Conservation (phyloP, 2,329 filamentous ascomycete genomes). For the Emericellopsis atlantica region DNA sequence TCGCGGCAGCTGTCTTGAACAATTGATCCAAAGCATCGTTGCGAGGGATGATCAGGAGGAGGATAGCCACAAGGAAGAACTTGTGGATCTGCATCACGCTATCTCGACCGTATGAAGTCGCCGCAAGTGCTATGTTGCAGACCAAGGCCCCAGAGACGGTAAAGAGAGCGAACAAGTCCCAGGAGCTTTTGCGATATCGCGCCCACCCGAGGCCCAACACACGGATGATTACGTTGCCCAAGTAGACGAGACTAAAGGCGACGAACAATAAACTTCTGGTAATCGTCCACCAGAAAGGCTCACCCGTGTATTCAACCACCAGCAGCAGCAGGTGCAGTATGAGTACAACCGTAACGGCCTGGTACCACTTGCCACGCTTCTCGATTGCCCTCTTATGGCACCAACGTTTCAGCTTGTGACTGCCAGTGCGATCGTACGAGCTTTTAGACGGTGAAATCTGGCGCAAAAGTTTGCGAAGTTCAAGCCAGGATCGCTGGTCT, state of each 20-base stretch:
- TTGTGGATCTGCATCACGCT: constrained; percentile 78
- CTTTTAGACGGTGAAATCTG: constrained; percentile 93
- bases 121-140: constrained; percentile 64
- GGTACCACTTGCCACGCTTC: constrained; percentile 88
- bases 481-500: constrained; percentile 93
- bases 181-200: constrained; percentile 82
- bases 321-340: constrained; percentile 75
- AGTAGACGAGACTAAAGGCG: constrained; percentile 67
- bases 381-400: constrained; percentile 90
- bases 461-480: constrained; percentile 78
- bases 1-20: constrained; percentile 96
- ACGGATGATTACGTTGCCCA: constrained; percentile 70
- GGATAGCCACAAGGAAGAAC: constrained; percentile 81
- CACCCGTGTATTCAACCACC: constrained; percentile 73
- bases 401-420: constrained; percentile 76
- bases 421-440: constrained; percentile 59
- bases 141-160: constrained; percentile 67
- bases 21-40: constrained; percentile 96
- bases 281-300: constrained; percentile 57
- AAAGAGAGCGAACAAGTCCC: constrained; percentile 83
- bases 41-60: constrained; percentile 81
- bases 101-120: constrained; percentile 18
- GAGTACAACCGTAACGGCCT: constrained; percentile 65
- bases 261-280: constrained; percentile 70
- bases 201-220: constrained; percentile 85